phyloP scores from a whole-genome alignment of 768 basidiomycete genomes.

The Amanita subjunquillea region DNA sequence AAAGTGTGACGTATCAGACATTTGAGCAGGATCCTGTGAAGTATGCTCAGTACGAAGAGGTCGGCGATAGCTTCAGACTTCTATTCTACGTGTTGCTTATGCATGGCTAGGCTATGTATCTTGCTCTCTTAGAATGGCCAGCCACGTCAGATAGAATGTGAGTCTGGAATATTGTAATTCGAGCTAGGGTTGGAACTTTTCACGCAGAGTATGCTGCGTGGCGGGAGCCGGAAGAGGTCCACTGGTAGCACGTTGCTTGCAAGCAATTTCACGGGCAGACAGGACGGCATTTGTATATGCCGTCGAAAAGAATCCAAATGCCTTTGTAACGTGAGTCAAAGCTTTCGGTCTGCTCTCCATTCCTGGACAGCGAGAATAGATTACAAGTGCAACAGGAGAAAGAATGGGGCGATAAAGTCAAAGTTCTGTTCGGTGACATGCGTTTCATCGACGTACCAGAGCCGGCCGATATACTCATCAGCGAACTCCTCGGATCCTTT shows the following conservation, averaged over 20 bases:
- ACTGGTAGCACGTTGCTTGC: conserved; percentile 75
- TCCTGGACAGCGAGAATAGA: conserved; percentile 26
- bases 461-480: conserved; percentile 85
- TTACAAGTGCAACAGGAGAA: conserved; percentile 71
- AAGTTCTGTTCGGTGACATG: conserved; percentile 94
- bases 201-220: conserved; percentile 68
- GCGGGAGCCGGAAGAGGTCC: conserved; percentile 96
- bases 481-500: conserved; percentile 93
- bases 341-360: conserved; percentile 3
- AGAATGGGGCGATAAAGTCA: conserved; percentile 79
- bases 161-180: conserved; percentile 15
- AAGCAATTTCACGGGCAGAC: conserved; percentile 59
- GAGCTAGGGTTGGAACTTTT: conserved; percentile 6
- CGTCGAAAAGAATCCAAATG: conserved; percentile 95
- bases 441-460: conserved; percentile 74
- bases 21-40: conserved; percentile 98
- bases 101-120: conserved; percentile 59
- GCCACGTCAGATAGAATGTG: conserved; percentile 47
- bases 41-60: conserved; percentile 92
- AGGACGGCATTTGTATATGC: conserved; percentile 66
- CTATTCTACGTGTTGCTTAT: neutral
- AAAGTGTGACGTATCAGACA: conserved; percentile 91
- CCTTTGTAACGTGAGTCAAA: conserved; percentile 77
- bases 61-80: conserved; percentile 16
- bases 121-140: conserved; percentile 68